Conservation (phyloP, 2,329 filamentous ascomycete species). For the Alternaria solani region DNA sequence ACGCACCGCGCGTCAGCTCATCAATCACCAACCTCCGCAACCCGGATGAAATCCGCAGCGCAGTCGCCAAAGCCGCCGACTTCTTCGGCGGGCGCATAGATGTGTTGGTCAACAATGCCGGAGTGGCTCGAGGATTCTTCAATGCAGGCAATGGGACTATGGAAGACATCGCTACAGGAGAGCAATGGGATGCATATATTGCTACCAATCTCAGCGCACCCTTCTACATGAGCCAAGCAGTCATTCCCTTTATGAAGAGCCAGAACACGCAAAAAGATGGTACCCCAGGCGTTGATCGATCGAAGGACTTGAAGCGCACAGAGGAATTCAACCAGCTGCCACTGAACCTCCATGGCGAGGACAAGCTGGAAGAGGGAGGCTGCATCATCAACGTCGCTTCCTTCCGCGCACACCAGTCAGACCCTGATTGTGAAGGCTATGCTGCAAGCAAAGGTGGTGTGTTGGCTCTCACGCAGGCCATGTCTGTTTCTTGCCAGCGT, state of each 20-base stretch:
- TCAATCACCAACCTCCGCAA: constrained; percentile 52
- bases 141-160: constrained; percentile 34
- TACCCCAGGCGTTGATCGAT: constrained; percentile 21
- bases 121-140: constrained; percentile 34
- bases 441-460: constrained; percentile 60
- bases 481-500: constrained; percentile 56
- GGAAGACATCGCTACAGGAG: constrained; percentile 32
- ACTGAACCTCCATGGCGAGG: constrained; percentile 28
- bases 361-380: constrained; percentile 35
- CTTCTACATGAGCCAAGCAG: constrained; percentile 34
- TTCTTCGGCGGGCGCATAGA: constrained; percentile 48
- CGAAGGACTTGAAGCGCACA: constrained; percentile 29
- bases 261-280: constrained; percentile 25
- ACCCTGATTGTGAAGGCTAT: constrained; percentile 60
- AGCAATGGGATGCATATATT: constrained; percentile 36
- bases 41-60: constrained; percentile 33
- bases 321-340: constrained; percentile 31
- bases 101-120: constrained; percentile 44
- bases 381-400: constrained; percentile 57
- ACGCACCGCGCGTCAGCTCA: constrained; percentile 37
- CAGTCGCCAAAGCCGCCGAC: constrained; percentile 48
- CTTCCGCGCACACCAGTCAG: constrained; percentile 59
- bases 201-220: constrained; percentile 33
- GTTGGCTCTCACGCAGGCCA: constrained; percentile 58
- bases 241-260: constrained; percentile 34